These are phyloP conservation scores for Suillus decipiens DNA, from an alignment of 768 basidiomycete genomes.

Conservation along the genomic window DNA sequence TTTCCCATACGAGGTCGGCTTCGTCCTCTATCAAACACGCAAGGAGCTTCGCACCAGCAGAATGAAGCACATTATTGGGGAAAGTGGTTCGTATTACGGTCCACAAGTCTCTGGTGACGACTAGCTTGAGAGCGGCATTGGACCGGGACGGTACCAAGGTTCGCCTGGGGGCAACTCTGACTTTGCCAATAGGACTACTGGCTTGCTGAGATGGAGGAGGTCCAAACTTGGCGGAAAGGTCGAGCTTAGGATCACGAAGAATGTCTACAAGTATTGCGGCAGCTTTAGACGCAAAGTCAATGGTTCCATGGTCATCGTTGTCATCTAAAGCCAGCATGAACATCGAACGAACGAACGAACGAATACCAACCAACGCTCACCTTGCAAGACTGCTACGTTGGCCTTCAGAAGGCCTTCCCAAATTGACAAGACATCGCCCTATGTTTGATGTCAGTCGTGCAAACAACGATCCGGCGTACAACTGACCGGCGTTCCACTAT, in stretches of 20 bases:
- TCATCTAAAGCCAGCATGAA: slow-evolving; percentile 36
- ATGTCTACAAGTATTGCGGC: slow-evolving; percentile 50
- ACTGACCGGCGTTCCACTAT: slow-evolving; percentile 53
- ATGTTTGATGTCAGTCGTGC: slow-evolving; percentile 10
- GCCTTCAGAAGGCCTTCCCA: slow-evolving; percentile 61
- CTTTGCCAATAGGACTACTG: slow-evolving; percentile 11
- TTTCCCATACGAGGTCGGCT: slow-evolving; percentile 43
- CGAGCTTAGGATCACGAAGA: slow-evolving; percentile 47
- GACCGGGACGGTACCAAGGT: slow-evolving; percentile 22
- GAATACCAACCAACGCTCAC: slow-evolving; percentile 35
- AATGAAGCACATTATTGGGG: slow-evolving; percentile 41
- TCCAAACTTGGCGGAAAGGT: slow-evolving; percentile 37
- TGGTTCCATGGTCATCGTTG: slow-evolving; percentile 41
- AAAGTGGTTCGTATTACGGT: slow-evolving; percentile 42
- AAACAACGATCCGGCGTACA: slow-evolving; percentile 2
- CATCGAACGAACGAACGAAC: slow-evolving; percentile 1
- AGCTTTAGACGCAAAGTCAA: slow-evolving; percentile 42
- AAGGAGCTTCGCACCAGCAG: slow-evolving; percentile 49
- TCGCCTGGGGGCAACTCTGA: slow-evolving; percentile 13
- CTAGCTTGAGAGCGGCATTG: slow-evolving; percentile 57
- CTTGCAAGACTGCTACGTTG: slow-evolving; percentile 47
- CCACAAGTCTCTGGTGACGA: slow-evolving; percentile 63
- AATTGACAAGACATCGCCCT: slow-evolving; percentile 51
- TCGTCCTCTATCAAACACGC: slow-evolving; percentile 51
- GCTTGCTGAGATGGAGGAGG: slow-evolving; percentile 15